Percentiles rank a stretch among this genome's conserved stretches.
phyloP scores from a whole-genome alignment of 805 yeast species.

The Komagataella pastoris region DNA sequence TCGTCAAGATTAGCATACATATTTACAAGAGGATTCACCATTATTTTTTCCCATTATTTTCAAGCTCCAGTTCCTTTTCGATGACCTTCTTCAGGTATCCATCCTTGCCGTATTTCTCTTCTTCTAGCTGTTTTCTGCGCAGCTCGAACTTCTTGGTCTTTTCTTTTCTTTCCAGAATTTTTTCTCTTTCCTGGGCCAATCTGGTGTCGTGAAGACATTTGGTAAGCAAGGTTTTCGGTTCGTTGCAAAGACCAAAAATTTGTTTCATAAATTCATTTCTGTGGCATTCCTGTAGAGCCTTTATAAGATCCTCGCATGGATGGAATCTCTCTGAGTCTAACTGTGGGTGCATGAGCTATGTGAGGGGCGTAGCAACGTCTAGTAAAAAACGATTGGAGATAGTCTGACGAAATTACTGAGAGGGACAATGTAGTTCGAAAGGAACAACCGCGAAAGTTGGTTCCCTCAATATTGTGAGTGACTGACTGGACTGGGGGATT shows the following conservation, averaged over 20 bases:
- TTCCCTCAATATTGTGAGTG: not conserved
- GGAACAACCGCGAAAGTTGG: not conserved
- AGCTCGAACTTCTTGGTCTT: slow-evolving; percentile 40
- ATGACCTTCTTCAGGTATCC: slow-evolving; percentile 52
- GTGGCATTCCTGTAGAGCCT: slow-evolving; percentile 86
- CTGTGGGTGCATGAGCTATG: slow-evolving; percentile 26
- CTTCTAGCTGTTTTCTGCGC: slow-evolving; percentile 50
- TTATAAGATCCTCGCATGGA: slow-evolving; percentile 67
- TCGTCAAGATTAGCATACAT: slow-evolving; percentile 66
- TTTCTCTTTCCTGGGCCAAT: slow-evolving; percentile 43
- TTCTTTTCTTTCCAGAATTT: slow-evolving; percentile 37
- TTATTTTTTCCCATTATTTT: slow-evolving; percentile 2
- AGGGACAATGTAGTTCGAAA: not conserved
- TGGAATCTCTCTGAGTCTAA: slow-evolving; percentile 27
- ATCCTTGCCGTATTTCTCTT: slow-evolving; percentile 72
- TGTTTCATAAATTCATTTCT: slow-evolving; percentile 50
- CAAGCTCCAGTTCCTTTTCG: slow-evolving; percentile 32
- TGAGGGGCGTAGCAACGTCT: not conserved
- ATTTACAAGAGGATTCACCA: not conserved
- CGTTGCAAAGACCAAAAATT: slow-evolving; percentile 75
- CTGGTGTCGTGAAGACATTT: slow-evolving; percentile 75
- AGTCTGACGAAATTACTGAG: not conserved
- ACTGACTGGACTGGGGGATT: not conserved
- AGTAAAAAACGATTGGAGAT: not conserved
- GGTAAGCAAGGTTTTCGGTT: slow-evolving; percentile 65